These are phyloP conservation scores for Guyanaporus albipodus DNA, from an alignment of 768 basidiomycete species.

Conservation along the genomic window DNA sequence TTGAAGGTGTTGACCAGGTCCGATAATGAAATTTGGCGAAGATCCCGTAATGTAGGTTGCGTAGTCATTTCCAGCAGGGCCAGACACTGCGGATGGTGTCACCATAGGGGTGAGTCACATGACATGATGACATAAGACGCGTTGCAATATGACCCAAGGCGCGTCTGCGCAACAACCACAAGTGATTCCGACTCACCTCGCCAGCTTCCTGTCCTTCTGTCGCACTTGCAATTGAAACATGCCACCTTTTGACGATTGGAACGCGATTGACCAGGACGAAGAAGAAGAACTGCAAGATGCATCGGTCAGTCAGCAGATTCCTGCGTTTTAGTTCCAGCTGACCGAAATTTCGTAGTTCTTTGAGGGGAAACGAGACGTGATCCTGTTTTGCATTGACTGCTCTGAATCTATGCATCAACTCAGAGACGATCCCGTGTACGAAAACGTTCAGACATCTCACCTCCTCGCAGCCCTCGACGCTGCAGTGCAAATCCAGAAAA, in stretches of 20 bases:
- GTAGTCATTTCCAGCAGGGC: slow-evolving; percentile 10
- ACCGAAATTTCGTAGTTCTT: slow-evolving; percentile 44
- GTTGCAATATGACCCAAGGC: slow-evolving; percentile 8
- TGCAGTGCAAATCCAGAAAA: slow-evolving; percentile 84
- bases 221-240: too few relatives aligned
- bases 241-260: slow-evolving; percentile 79
- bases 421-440: slow-evolving; percentile 58
- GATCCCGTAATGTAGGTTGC: slow-evolving; percentile 18
- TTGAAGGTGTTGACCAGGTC: slow-evolving; percentile 12
- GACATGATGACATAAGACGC: slow-evolving; percentile 25
- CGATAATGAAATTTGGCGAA: slow-evolving; percentile 31
- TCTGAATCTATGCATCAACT: slow-evolving; percentile 84
- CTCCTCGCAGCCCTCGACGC: slow-evolving; percentile 76
- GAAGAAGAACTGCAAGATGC: slow-evolving; percentile 76
- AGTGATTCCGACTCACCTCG: slow-evolving; percentile 5
- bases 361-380: slow-evolving; percentile 78
- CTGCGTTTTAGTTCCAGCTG: not conserved
- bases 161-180: too few relatives aligned
- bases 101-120: slow-evolving; percentile 15
- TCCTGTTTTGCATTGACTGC: slow-evolving; percentile 95
- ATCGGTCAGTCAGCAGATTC: slow-evolving; percentile 40
- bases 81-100: too few relatives aligned
- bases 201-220: not conserved
- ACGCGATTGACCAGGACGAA: slow-evolving; percentile 72
- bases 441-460: slow-evolving; percentile 69